These are phyloP conservation scores for Nakaseomyces bracarensis DNA, from an alignment of 1,139 yeast genomes.

Conservation along the genomic window DNA sequence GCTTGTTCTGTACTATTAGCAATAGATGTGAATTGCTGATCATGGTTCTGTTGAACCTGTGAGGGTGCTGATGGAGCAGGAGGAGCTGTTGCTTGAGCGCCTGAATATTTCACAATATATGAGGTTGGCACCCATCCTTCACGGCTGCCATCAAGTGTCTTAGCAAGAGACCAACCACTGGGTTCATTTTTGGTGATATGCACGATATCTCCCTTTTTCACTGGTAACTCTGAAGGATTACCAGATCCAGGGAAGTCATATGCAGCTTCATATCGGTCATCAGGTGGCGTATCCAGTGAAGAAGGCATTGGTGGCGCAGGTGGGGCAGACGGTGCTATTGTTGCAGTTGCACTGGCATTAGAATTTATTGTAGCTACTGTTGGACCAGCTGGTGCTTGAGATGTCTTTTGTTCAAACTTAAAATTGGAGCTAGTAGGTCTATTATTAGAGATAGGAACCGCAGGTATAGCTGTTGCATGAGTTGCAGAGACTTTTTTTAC, in stretches of 20 bases:
- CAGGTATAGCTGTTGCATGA: neutral
- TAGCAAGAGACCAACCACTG: slow-evolving; percentile 92
- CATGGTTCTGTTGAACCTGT: slow-evolving; percentile 10
- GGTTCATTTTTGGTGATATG: slow-evolving; percentile 60
- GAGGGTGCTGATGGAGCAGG: slow-evolving; percentile 6
- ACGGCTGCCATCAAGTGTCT: slow-evolving; percentile 58
- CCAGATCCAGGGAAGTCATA: slow-evolving; percentile 88
- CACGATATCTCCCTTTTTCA: slow-evolving; percentile 66
- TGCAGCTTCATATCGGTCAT: slow-evolving; percentile 76
- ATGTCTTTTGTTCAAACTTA: no score
- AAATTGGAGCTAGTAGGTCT: no score
- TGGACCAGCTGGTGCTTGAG: no score
- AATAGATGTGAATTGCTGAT: neutral
- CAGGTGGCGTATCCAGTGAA: slow-evolving; percentile 49
- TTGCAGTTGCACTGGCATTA: neutral
- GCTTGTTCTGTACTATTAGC: slow-evolving; percentile 8
- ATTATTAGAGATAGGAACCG: no score
- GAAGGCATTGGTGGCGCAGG: slow-evolving; percentile 70
- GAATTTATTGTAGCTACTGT: neutral
- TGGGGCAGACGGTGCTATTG: neutral
- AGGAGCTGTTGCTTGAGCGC: slow-evolving; percentile 16
- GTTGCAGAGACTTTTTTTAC: neutral
- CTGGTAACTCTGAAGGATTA: slow-evolving; percentile 69
- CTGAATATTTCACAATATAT: slow-evolving; percentile 57
- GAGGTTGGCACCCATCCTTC: slow-evolving; percentile 99